Evolutionary conservation across 306 rosid genomes (phyloP), one percentile per base, ranked within the genome.

Genomic region (Medicago arabica): DNA sequence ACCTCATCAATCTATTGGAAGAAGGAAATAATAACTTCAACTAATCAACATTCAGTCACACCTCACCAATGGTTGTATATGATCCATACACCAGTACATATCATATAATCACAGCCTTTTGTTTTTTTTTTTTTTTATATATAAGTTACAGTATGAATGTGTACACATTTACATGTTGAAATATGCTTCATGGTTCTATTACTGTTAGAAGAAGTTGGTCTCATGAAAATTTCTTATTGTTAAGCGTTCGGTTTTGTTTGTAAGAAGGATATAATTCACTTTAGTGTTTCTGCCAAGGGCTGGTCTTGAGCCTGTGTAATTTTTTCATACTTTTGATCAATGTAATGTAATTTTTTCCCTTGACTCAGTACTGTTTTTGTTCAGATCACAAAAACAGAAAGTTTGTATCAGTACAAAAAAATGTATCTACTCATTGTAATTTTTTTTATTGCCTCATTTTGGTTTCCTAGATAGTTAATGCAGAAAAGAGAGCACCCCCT

Each of bases 11-110:
- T 78, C 91, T 18, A 84, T 78, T 79, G 64, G 41, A 3, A 87
- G 79, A 71, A 92, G 87, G 85, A 90, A 71, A 84, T 47, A 69
- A 79, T 73, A 31, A 71, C 5, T 51, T 16, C 50, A 19, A 17
- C 6, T 3, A 34, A 34, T 34, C 38, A 34, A 40, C 28, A n/a
- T 54, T 44, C 54, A 5, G 38, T 21, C 6, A 6, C 16, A 23
- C 38, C 9, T 6, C 19, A 21, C 38, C 36, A 58, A 21, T 23
- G 64, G 34, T 58, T 58, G 64, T 58, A 58, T 58, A 58, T 58
- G 64, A 58, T 58, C 16, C 36, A 58, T 23, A 58, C 46, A n/a
- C 16, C 8, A 71, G 75, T 77, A 77, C 69, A 67, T 76, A 76
- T 25, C 71, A 46, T 67, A 67, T 68, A 67, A 68, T 25, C 58